These are phyloP conservation scores for Arachis monticola DNA, from an alignment of 331 rosid genomes.

Conservation along the genomic window DNA sequence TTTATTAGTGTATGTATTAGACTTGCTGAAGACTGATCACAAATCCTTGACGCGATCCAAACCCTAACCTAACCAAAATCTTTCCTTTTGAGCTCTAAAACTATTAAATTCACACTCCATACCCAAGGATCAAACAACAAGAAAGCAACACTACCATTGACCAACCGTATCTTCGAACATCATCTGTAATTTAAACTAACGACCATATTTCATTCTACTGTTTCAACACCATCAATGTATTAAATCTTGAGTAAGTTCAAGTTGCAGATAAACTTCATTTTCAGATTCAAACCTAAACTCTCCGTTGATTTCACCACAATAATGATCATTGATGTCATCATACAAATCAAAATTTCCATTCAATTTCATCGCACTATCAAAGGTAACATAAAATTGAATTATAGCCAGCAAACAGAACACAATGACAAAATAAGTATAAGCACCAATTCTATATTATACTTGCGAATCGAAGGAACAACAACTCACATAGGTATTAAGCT, in stretches of 20 bases:
- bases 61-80: slow-evolving; percentile 1
- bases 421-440: background rate
- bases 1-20: background rate
- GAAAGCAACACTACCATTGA: background rate
- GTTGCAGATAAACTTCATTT: slow-evolving; percentile 14
- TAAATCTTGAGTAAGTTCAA: slow-evolving; percentile 7
- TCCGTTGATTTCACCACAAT: background rate
- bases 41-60: background rate
- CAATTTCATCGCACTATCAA: background rate
- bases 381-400: background rate
- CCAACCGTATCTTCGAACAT: background rate
- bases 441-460: background rate
- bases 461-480: background rate
- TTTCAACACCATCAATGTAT: background rate
- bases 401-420: slow-evolving; percentile 2
- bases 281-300: slow-evolving; percentile 32
- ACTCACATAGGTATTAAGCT: slow-evolving; percentile 89
- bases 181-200: background rate
- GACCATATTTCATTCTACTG: background rate
- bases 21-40: slow-evolving; percentile 13
- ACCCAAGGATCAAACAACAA: background rate
- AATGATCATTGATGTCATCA: slow-evolving; percentile 10
- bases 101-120: slow-evolving; percentile 12
- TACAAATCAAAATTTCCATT: background rate
- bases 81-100: slow-evolving; percentile 1